Evolutionary conservation across 2,329 filamentous ascomycete genomes (phyloP).

Genomic region (Fusarium sp.): DNA sequence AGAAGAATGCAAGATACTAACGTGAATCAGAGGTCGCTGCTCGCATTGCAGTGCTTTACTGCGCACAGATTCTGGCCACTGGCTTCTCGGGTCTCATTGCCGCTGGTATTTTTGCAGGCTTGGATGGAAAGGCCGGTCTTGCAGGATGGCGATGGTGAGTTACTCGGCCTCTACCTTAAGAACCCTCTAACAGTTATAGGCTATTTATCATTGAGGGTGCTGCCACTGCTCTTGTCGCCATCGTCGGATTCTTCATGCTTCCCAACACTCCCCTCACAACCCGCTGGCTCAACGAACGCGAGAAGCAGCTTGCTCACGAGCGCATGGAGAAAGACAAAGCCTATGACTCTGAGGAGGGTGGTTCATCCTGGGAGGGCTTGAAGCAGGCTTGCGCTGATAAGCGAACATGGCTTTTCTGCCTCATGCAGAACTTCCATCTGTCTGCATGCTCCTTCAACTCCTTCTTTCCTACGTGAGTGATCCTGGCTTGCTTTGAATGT

Average conservation of each 20-base stretch:
- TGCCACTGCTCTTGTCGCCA: conserved; percentile 45
- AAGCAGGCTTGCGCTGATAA: conserved; percentile 59
- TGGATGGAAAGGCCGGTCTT: conserved; percentile 58
- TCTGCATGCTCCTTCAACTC: conserved; percentile 58
- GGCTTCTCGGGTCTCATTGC: conserved; percentile 72
- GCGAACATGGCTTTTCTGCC: conserved; percentile 61
- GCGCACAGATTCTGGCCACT: conserved; percentile 72
- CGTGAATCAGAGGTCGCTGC: conserved; percentile 67
- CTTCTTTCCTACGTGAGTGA: conserved; percentile 53
- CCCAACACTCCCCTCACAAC: conserved; percentile 56
- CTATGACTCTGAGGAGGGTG: conserved; percentile 50
- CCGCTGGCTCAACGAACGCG: conserved; percentile 54
- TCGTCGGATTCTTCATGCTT: conserved; percentile 45
- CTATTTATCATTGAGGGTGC: conserved; percentile 64
- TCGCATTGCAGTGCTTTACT: conserved; percentile 65
- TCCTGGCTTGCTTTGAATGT: rapidly evolving
- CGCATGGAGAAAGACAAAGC: conserved; percentile 62
- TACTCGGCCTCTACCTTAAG: rapidly evolving
- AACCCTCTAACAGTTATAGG: conserved; percentile 15
- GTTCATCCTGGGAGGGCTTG: conserved; percentile 57
- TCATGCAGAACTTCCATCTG: conserved; percentile 66
- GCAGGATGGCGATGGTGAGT: conserved; percentile 68
- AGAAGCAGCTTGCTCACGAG: conserved; percentile 57
- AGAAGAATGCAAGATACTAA: neutral
- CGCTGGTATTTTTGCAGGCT: conserved; percentile 63